A percentile compares a stretch with the other conserved stretches of the same genome.
Conservation (phyloP, 2,329 filamentous ascomycete species). For the Epichloe typhina region DNA sequence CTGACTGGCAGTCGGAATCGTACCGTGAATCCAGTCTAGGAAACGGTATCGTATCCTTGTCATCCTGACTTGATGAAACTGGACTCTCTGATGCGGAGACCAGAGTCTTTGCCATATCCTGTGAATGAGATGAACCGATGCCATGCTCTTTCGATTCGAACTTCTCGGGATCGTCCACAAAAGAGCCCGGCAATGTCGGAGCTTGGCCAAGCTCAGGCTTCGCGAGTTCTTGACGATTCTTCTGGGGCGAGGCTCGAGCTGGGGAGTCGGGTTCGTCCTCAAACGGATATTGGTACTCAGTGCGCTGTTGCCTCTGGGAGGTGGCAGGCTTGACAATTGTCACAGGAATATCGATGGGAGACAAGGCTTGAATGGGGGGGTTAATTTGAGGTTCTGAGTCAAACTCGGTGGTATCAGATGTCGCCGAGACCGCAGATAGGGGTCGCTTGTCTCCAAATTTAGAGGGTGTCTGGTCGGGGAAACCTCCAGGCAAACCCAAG, state of each 20-base stretch:
- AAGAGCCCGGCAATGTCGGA: neutral
- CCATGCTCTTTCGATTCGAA: neutral
- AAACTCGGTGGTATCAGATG: conserved; percentile 55
- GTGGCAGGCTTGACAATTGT: conserved; percentile 17
- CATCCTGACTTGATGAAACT: conserved; percentile 1
- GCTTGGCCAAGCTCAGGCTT: neutral
- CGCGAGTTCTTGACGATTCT: neutral
- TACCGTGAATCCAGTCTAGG: conserved; percentile 22
- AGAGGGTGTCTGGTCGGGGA: conserved; percentile 31
- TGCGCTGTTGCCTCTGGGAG: conserved; percentile 18
- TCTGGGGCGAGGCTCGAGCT: neutral
- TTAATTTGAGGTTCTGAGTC: conserved; percentile 59
- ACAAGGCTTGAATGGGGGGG: conserved; percentile 25
- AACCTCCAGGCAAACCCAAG: conserved; percentile 52
- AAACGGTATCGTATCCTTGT: conserved; percentile 17
- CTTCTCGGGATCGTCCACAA: neutral
- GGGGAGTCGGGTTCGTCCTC: conserved; percentile 25
- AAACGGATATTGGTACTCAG: conserved; percentile 38
- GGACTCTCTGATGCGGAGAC: conserved; percentile 26
- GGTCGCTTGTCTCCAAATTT: conserved; percentile 35
- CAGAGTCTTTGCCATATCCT: conserved; percentile 36
- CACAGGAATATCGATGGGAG: conserved; percentile 13
- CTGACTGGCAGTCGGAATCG: conserved; percentile 26
- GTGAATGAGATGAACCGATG: conserved; percentile 9
- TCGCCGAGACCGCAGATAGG: conserved; percentile 43